phyloP scores from a whole-genome alignment of 441 rosid genomes.

The Codiaeum variegatum region DNA sequence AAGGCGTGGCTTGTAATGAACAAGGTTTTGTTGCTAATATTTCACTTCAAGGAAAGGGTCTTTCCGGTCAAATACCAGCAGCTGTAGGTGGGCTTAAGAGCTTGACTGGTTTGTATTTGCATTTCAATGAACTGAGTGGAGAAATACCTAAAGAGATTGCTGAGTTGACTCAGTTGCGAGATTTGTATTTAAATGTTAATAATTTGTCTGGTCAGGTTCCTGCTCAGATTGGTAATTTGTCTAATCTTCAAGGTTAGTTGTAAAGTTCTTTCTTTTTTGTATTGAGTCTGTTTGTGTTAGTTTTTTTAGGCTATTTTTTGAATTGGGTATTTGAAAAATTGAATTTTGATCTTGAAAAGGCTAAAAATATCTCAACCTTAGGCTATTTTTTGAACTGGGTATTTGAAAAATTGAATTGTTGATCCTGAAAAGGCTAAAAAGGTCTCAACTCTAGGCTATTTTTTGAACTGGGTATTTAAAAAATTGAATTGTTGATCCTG shows the following conservation, averaged over 20 bases:
- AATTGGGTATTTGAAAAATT: not conserved
- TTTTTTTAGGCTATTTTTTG: not conserved
- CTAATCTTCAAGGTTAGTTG: slow-evolving; percentile 75
- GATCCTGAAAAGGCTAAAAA: no score
- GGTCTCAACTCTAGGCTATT: not conserved
- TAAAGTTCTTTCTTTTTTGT: not conserved
- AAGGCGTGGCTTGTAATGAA: slow-evolving; percentile 84
- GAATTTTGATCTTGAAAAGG: no score
- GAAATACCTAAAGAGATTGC: slow-evolving; percentile 74
- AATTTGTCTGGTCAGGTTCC: slow-evolving; percentile 79
- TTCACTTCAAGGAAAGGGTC: slow-evolving; percentile 87
- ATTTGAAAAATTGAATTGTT: no score
- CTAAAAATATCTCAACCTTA: no score
- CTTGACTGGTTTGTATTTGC: slow-evolving; percentile 87
- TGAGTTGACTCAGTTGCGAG: slow-evolving; percentile 50
- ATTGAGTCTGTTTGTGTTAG: not conserved
- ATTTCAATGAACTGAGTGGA: slow-evolving; percentile 73
- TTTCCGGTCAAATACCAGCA: slow-evolving; percentile 58
- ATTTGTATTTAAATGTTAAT: slow-evolving; percentile 82
- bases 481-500: not conserved
- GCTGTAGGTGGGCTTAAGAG: slow-evolving; percentile 64
- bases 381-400: not conserved
- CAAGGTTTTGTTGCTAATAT: slow-evolving; percentile 66
- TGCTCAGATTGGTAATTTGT: slow-evolving; percentile 58
- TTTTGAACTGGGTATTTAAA: not conserved